Evolutionary conservation across 148 eudicot genomes (phyloP), one percentile per base, ranked within the genome.

Genomic region (Polygonum aviculare): DNA sequence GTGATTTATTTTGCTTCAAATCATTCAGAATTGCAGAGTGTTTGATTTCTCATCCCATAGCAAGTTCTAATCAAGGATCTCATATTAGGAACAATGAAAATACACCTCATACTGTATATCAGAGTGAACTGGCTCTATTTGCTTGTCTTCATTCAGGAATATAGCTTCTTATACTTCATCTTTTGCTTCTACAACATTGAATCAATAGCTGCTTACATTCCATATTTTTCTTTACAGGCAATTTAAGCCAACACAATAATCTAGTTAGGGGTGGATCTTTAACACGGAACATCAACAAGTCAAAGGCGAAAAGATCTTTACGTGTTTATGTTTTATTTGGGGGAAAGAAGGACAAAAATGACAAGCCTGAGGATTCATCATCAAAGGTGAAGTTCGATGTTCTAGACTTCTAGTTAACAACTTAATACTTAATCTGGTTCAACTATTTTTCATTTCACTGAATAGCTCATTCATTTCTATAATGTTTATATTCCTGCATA

Each of bases 331-430:
- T 79, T 80, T 80, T 92, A 65, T 92, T 92, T 79, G 97, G 97
- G 77, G 97, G 97, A 40, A 89, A 89, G 77, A 92, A 92, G 81
- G 87, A 89, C n/a, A 81, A 77, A 39, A 72, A 67, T 79, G 91
- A 89, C 21, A 87, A 87, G 75, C 52, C 80, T 33, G 92, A 88
- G 26, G 93, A 90, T 40, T 62, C 83, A n/a, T 77, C 86, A 7
- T 82, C 90, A 62, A 89, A 87, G 90, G 93, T 89, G 52, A 60
- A 79, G 50, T 69, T 84, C 8, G 7, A 77, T 69, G 38, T 15
- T 44, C 12, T n/a, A n/a, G n/a, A n/a, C n/a, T n/a, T n/a, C n/a
- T 47, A 38, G 49, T 72, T 54, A 73, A 31, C n/a, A 1, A 16
- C 2, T 26, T 40, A 8, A 41, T 39, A 15, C n/a, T 2, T 21